Conservation (phyloP, 2,329 filamentous ascomycete genomes). For the Claviceps sp. region DNA sequence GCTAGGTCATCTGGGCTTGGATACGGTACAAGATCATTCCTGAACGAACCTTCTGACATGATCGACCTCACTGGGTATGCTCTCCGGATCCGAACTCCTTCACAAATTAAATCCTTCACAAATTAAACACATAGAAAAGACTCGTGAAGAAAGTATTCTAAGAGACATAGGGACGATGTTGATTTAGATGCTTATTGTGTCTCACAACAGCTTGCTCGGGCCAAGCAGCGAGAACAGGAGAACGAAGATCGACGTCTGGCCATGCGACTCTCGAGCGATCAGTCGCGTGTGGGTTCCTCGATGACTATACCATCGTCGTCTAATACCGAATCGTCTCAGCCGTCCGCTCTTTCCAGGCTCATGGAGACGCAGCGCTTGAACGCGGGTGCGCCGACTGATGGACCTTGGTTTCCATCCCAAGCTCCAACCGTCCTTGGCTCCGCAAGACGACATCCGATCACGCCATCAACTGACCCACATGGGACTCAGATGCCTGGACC, state of each 20-base stretch:
- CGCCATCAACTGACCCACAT: not conserved
- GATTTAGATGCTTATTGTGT: slow-evolving; percentile 15
- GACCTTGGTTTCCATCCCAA: not conserved
- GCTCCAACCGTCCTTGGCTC: not conserved
- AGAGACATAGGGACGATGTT: slow-evolving; percentile 18
- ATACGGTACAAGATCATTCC: not conserved
- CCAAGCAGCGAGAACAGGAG: slow-evolving; percentile 18
- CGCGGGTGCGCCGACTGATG: not conserved
- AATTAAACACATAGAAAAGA: not conserved
- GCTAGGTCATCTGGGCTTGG: not conserved
- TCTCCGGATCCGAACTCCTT: not conserved
- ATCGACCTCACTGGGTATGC: slow-evolving; percentile 31
- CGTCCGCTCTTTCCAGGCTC: slow-evolving; percentile 15
- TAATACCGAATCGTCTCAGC: not conserved
- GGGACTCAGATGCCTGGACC: slow-evolving; percentile 9
- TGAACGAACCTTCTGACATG: slow-evolving; percentile 13
- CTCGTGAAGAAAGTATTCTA: not conserved
- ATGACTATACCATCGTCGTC: not conserved
- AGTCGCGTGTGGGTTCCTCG: not conserved
- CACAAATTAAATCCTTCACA: no score
- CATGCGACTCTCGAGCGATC: slow-evolving; percentile 14
- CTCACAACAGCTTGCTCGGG: slow-evolving; percentile 21
- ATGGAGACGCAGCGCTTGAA: slow-evolving; percentile 17
- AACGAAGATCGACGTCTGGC: slow-evolving; percentile 17
- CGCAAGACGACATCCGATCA: not conserved